Base-by-base conservation (phyloP, 306 rosid species). In the Cicer pinnatifidum region DNA sequence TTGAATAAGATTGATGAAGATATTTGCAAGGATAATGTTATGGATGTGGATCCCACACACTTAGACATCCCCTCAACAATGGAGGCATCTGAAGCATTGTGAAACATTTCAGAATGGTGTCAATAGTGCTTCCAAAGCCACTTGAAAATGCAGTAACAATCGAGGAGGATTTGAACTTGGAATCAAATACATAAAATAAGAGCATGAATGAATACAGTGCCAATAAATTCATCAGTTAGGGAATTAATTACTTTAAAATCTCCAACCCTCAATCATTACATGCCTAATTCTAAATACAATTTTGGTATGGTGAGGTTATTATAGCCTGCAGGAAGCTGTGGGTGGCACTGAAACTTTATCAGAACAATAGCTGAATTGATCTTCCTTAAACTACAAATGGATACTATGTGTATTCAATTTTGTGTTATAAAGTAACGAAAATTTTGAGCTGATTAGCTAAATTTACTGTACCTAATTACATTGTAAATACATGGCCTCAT, bases 31-130 rank as follows among this genome's bases (percentile, higher is more conserved):
- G 81, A 76, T 65, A n/a, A 60, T 72, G 70, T 6, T 35, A 82
- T 78, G 82, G 88, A 85, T 60, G 72, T 70, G 35, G 87, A 85
- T 57, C 77, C 82, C 8, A 47, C 62, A 52, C 41, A 72, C n/a
- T 43, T 78, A 11, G 79, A 73, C 48, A 78, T 68, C 28, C 77
- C 78, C 11, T 45, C 81, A 16, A 82, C 81, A 33, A 71, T 44
- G 16, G 79, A 84, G 33, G 46, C 80, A 73, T 73, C 59, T 46
- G 66, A 75, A 67, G 78, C 84, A 81, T 67, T 79, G 79, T 77
- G 78, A 85, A 11, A 65, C 76, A 15, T 69, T 67, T 81, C 76
- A 85, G 19, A 72, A 75, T 44, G 85, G 57, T 80, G 59, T 50
- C 67, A 63, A 82, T 76, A 86, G 44, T 76, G 47, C 67, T 50